Evolutionary conservation across 441 rosid genomes (phyloP), one percentile per base, ranked within the genome.

Genomic region (Omphalea diandra): DNA sequence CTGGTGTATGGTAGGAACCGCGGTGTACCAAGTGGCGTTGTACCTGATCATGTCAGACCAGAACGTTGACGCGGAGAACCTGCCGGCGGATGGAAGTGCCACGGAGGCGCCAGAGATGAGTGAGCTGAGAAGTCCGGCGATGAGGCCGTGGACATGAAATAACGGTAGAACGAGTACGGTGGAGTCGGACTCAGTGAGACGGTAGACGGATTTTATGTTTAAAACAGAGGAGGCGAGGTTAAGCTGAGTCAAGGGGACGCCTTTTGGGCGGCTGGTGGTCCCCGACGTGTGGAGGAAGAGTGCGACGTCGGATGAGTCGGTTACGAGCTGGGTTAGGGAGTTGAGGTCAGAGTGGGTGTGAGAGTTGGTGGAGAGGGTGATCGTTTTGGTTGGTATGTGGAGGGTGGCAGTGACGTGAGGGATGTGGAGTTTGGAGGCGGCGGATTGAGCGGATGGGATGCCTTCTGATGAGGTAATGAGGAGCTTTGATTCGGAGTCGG

Each of bases 211-310:
- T 65, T 67, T 90, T 41, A 90, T 87, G 83, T 88, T 93, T 52
- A 52, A 69, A 6, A 87, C 93, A 0, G 98, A 90, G 4, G 98
- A 79, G 17, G 72, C 97, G 5, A 93, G 47, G 32, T 93, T 93
- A 20, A 80, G 81, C 90, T 93, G 98, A 52, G 90, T 90, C 60
- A 93, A 70, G 0, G 97, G 97, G 38, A 93, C 97, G 22, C 97
- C 98, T 78, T 93, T 93, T 1, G 98, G 98, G 50, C 97, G 87
- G 86, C 98, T 90, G 24, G 98, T 90, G 38, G 79, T 93, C 87
- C 98, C 98, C 0, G 98, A 93, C 31, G 82, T 78, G 68, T 93
- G 98, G 24, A 93, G 87, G 70, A 93, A 93, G 54, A 93, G 86
- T 1, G 98, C 86, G 29, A 71, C 80, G 63, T 93, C 98, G 0